Evolutionary conservation across 208 protist genomes (phyloP).

Genomic region (Leishmania aethiopica): DNA sequence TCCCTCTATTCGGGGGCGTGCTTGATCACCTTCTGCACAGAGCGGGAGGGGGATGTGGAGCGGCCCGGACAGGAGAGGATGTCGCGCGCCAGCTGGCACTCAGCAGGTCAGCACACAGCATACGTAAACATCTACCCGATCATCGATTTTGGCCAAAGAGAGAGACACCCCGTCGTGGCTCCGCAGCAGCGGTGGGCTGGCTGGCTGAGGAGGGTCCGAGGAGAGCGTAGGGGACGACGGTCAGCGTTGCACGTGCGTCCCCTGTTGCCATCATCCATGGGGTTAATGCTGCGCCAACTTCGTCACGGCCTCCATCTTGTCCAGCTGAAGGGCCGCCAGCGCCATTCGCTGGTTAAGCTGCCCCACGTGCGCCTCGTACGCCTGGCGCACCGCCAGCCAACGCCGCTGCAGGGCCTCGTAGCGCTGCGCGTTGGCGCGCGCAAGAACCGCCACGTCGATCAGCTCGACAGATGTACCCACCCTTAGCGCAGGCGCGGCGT

Average conservation of each 20-base stretch:
- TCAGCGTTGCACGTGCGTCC: not conserved
- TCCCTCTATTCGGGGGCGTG: no score
- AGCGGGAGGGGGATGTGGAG: not conserved
- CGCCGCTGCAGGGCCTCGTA: slow-evolving; percentile 22
- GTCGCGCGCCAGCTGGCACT: not conserved
- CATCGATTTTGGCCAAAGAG: not conserved
- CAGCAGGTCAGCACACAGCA: not conserved
- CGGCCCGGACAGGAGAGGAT: not conserved
- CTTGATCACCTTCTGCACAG: not conserved
- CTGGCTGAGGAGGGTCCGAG: not conserved
- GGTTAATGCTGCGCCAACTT: not conserved
- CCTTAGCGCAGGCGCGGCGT: not conserved
- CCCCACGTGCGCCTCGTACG: slow-evolving; percentile 13
- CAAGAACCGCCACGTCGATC: slow-evolving; percentile 27
- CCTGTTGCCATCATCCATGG: not conserved
- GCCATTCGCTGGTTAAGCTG: slow-evolving; percentile 25
- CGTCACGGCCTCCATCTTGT: slow-evolving; percentile 22
- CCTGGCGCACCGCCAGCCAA: slow-evolving; percentile 9
- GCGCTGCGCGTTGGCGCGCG: slow-evolving; percentile 24
- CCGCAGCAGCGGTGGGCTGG: not conserved
- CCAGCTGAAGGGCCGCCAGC: slow-evolving; percentile 25
- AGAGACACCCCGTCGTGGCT: slow-evolving; percentile 5
- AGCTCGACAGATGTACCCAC: slow-evolving; percentile 4
- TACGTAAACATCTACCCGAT: not conserved
- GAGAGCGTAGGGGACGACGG: not conserved